Evolutionary conservation across 495 filamentous ascomycete species (phyloP).

Genomic region (Lichina pygmaea): DNA sequence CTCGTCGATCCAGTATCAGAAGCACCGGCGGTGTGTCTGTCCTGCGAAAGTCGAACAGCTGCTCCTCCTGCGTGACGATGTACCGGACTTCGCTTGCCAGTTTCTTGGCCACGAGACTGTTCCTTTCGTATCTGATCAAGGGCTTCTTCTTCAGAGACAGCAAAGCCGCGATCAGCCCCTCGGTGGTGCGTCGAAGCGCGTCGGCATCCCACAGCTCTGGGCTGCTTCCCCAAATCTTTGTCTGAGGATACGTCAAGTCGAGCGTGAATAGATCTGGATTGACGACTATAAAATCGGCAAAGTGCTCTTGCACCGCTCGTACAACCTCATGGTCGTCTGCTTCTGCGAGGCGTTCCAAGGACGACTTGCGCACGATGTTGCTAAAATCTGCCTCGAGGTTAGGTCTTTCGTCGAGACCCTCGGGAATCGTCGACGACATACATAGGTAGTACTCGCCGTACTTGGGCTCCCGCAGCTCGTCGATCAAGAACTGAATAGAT

Average conservation of each 20-base stretch:
- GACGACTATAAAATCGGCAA: slow-evolving; percentile 80
- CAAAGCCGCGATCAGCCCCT: slow-evolving; percentile 60
- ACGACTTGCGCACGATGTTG: slow-evolving; percentile 91
- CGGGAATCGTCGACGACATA: slow-evolving; percentile 8
- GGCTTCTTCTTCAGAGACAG: slow-evolving; percentile 88
- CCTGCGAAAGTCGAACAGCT: slow-evolving; percentile 88
- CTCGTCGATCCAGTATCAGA: slow-evolving; percentile 68
- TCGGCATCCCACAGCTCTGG: slow-evolving; percentile 82
- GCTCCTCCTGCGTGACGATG: slow-evolving; percentile 81
- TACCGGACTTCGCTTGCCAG: slow-evolving; percentile 80
- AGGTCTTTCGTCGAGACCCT: slow-evolving; percentile 4
- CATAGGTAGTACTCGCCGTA: slow-evolving; percentile 94
- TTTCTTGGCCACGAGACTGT: slow-evolving; percentile 73
- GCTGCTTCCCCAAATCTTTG: slow-evolving; percentile 44
- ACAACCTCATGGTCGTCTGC: slow-evolving; percentile 97
- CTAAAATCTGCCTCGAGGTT: slow-evolving; percentile 35
- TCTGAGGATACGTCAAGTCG: slow-evolving; percentile 42
- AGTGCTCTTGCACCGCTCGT: slow-evolving; percentile 74
- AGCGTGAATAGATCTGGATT: slow-evolving; percentile 85
- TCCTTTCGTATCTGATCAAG: slow-evolving; percentile 80
- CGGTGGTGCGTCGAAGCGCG: slow-evolving; percentile 54
- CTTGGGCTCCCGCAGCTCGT: slow-evolving; percentile 85
- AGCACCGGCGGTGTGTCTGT: slow-evolving; percentile 87
- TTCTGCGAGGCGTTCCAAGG: slow-evolving; percentile 80
- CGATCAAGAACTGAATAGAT: slow-evolving; percentile 77